A percentile compares a stretch with the other conserved stretches of the same genome.
These are phyloP conservation scores for Knufia petricola DNA, from an alignment of 2,329 filamentous ascomycete genomes.

Conservation along the genomic window DNA sequence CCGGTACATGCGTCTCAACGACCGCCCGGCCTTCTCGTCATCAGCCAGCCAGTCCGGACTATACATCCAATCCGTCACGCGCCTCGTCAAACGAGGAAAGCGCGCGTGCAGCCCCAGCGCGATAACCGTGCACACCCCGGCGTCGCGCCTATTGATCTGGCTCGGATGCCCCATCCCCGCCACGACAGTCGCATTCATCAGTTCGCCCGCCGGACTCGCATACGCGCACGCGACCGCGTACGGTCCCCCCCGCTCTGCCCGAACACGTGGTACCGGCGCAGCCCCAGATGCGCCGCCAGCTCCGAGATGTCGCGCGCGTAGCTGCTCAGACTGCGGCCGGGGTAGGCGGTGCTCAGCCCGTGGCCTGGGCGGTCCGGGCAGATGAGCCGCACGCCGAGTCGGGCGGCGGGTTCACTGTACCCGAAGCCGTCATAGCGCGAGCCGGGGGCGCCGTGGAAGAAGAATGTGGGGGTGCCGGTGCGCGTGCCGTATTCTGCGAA, in stretches of 20 bases:
- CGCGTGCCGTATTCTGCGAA: conserved; percentile 35
- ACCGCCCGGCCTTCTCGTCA: neutral
- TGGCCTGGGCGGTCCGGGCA: conserved; percentile 36
- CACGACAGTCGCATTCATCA: neutral
- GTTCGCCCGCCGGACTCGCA: neutral
- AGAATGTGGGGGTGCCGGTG: conserved; percentile 29
- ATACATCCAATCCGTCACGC: neutral
- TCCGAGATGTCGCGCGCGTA: conserved; percentile 35
- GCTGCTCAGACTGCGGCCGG: conserved; percentile 31
- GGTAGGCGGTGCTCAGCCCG: conserved; percentile 33
- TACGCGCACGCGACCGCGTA: conserved; percentile 9
- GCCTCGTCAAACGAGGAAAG: neutral
- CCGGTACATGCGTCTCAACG: neutral
- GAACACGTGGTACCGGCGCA: conserved; percentile 36
- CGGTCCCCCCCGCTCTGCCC: conserved; percentile 21
- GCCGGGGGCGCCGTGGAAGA: conserved; percentile 36
- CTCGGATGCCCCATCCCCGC: neutral
- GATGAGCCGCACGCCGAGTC: conserved; percentile 32
- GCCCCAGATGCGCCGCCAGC: conserved; percentile 32
- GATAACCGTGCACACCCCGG: neutral
- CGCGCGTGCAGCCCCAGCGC: neutral
- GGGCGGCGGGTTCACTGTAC: conserved; percentile 27
- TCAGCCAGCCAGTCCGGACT: neutral
- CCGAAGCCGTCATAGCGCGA: conserved; percentile 35
- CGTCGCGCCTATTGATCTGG: neutral